Conservation (phyloP, 1,284 basidiomycete species). For the Paramarasmius palmivorus region DNA sequence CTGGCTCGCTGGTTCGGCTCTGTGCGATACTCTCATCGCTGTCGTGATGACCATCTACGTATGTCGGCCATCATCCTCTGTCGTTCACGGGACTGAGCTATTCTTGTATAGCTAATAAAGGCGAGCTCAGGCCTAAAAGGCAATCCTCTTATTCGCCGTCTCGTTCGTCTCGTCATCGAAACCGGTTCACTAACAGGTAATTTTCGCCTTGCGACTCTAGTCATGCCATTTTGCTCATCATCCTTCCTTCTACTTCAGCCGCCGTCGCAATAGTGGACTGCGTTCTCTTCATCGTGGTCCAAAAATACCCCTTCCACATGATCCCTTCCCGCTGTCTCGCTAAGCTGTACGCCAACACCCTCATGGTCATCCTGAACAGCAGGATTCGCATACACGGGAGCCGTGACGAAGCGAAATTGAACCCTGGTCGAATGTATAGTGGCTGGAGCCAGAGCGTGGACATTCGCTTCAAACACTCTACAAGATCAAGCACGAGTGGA, state of each 20-base stretch:
- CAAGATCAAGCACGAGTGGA: background rate
- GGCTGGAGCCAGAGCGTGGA: background rate
- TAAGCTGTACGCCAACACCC: conserved; percentile 6
- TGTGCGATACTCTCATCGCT: conserved; percentile 9
- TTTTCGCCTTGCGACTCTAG: background rate
- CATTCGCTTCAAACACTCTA: background rate
- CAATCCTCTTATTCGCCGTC: background rate
- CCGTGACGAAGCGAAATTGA: background rate
- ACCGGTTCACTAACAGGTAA: conserved; percentile 2
- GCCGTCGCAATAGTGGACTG: background rate
- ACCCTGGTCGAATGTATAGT: background rate
- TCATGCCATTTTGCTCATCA: background rate
- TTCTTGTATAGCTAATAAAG: background rate
- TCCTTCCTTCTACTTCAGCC: background rate
- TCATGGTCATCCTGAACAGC: conserved; percentile 8
- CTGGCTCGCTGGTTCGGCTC: conserved; percentile 7
- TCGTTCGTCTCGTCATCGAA: conserved; percentile 3
- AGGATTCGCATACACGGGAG: background rate
- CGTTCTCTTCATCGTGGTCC: conserved; percentile 1
- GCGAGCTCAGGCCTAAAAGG: background rate
- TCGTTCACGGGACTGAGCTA: background rate
- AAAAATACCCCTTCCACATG: conserved; percentile 7
- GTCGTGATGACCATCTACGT: conserved; percentile 9
- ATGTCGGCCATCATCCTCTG: background rate
- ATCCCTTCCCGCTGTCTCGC: conserved; percentile 4